These are phyloP conservation scores for Esteya vermicola DNA, from an alignment of 2,329 filamentous ascomycete species.

Conservation along the genomic window DNA sequence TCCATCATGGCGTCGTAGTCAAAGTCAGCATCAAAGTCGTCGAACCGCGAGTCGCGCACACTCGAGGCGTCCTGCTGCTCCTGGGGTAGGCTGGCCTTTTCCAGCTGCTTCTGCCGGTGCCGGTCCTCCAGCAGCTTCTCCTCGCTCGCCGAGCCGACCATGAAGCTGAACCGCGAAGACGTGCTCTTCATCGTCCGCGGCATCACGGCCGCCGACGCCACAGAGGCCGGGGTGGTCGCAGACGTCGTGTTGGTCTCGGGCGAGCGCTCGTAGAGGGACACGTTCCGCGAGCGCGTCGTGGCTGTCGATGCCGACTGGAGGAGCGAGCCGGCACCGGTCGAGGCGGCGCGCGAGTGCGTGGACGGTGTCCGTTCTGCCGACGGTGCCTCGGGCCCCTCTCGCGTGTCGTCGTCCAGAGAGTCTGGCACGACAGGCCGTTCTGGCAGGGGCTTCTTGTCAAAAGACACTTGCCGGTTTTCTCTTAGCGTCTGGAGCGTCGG, in stretches of 20 bases:
- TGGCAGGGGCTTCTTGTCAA: constrained; percentile 12
- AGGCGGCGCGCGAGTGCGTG: constrained; percentile 18
- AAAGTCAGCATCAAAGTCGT: constrained; percentile 50
- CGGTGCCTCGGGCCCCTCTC: too few species aligned
- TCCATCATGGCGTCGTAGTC: constrained; percentile 52
- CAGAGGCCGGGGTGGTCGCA: constrained; percentile 2
- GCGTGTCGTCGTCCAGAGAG: too few species aligned
- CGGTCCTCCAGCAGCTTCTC: constrained; percentile 60
- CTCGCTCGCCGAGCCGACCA: constrained; percentile 53
- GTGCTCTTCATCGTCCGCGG: constrained; percentile 60
- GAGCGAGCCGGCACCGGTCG: constrained; percentile 13
- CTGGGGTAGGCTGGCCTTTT: constrained; percentile 31
- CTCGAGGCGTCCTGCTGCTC: constrained; percentile 8
- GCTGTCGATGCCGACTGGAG: constrained; percentile 19
- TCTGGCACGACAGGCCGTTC: constrained; percentile 17
- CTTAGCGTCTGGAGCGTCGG: constrained; percentile 6
- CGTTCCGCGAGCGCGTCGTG: constrained; percentile 33
- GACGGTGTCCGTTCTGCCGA: constrained; percentile 18
- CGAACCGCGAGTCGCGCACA: constrained; percentile 36
- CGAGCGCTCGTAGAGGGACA: constrained; percentile 36
- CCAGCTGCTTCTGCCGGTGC: constrained; percentile 52
- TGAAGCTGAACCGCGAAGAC: constrained; percentile 69
- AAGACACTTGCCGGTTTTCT: constrained; percentile 9
- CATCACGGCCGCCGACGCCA: constrained; percentile 24
- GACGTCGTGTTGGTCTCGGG: constrained; percentile 20